phyloP scores from a whole-genome alignment of 495 filamentous ascomycete genomes.

The Penicillium tannophilum region DNA sequence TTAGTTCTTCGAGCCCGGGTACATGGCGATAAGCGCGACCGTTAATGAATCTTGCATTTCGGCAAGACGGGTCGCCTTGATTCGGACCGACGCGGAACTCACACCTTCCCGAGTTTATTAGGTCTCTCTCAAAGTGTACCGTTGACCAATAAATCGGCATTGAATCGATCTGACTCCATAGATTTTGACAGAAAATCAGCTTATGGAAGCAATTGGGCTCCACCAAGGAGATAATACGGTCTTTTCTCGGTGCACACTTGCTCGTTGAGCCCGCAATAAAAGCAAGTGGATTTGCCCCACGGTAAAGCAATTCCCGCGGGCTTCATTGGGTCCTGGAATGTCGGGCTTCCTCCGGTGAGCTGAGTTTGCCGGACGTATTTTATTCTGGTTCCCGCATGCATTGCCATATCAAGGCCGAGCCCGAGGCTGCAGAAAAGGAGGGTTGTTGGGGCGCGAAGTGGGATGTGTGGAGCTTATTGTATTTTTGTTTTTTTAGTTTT shows the following conservation, averaged over 20 bases:
- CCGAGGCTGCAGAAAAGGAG: not conserved
- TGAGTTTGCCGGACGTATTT: conserved; percentile 1
- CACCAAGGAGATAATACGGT: conserved; percentile 23
- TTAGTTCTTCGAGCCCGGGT: not conserved
- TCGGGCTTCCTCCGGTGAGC: not conserved
- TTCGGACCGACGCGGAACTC: not conserved
- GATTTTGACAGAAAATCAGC: not conserved
- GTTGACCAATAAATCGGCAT: not conserved
- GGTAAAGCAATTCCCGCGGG: not conserved
- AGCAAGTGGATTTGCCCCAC: not conserved
- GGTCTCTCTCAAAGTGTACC: not conserved
- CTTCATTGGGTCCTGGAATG: not conserved
- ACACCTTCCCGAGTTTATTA: not conserved
- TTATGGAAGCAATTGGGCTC: not conserved
- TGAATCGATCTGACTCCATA: not conserved
- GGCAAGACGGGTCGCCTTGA: no score
- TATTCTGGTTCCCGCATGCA: not conserved
- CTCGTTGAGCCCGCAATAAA: not conserved
- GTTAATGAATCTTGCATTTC: no score
- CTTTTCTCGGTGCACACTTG: conserved; percentile 22
- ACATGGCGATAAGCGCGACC: no score
- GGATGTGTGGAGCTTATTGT: conserved; percentile 18
- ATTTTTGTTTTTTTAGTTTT: not conserved
- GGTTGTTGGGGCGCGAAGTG: conserved; percentile 21
- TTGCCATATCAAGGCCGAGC: not conserved